These are phyloP conservation scores for Pythium coloratum DNA, from an alignment of 352 stramenopile species.

Conservation along the genomic window DNA sequence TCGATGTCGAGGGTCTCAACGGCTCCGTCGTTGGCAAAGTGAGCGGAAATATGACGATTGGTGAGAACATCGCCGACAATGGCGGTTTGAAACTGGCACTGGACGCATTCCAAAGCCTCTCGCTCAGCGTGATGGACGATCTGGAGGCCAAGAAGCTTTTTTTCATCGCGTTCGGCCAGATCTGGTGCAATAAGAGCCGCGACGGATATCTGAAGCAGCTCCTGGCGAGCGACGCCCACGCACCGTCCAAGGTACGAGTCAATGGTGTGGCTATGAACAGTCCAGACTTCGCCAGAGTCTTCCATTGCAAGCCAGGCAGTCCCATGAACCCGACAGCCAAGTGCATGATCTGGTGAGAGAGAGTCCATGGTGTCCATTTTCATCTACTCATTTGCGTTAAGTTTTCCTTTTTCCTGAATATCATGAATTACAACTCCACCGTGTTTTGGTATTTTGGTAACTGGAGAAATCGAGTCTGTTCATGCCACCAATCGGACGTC, in stretches of 20 bases:
- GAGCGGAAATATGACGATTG: slow-evolving; percentile 61
- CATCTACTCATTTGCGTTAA: neutral
- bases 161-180: slow-evolving; percentile 66
- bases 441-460: neutral
- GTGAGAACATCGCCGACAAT: slow-evolving; percentile 81
- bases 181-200: slow-evolving; percentile 54
- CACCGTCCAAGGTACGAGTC: slow-evolving; percentile 47
- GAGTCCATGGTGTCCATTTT: too few relatives aligned
- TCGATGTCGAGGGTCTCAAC: slow-evolving; percentile 36
- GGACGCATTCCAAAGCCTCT: slow-evolving; percentile 47
- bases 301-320: slow-evolving; percentile 39
- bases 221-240: slow-evolving; percentile 46
- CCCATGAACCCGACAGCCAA: slow-evolving; percentile 9
- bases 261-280: slow-evolving; percentile 75
- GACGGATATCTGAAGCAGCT: slow-evolving; percentile 39
- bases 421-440: neutral
- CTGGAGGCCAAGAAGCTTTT: slow-evolving; percentile 51
- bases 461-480: slow-evolving; percentile 7
- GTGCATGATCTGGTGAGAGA: slow-evolving; percentile 18
- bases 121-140: slow-evolving; percentile 31
- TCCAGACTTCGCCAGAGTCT: slow-evolving; percentile 46
- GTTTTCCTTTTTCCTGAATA: too few relatives aligned
- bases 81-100: slow-evolving; percentile 57
- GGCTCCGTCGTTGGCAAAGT: slow-evolving; percentile 42
- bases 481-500: neutral